A percentile compares a stretch with the other conserved stretches of the same genome.
Evolutionary conservation across 1,284 basidiomycete species (phyloP).

Genomic region (Schizophyllum commune): DNA sequence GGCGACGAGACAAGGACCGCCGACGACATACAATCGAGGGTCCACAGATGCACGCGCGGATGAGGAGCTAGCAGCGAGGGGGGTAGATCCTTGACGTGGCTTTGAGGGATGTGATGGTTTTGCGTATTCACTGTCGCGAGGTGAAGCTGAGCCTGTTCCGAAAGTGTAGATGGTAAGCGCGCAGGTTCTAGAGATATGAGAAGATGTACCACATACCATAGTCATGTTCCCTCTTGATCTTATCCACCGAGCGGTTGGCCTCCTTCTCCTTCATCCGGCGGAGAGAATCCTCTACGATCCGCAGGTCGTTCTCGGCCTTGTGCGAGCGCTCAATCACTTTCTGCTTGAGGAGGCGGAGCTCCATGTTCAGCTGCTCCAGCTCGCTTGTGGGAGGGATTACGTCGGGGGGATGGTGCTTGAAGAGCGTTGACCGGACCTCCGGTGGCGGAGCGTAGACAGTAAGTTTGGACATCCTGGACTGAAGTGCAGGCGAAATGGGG

Average conservation of each 20-base stretch:
- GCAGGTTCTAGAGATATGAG: conserved; percentile 9
- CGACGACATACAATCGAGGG: conserved; percentile 29
- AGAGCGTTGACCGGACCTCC: conserved; percentile 43
- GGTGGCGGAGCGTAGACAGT: conserved; percentile 36
- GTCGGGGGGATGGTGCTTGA: conserved; percentile 50
- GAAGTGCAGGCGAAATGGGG: neutral
- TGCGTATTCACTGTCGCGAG: conserved; percentile 2
- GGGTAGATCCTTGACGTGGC: conserved; percentile 29
- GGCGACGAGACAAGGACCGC: conserved; percentile 2
- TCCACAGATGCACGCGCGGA: conserved; percentile 33
- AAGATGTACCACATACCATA: conserved; percentile 41
- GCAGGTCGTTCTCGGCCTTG: conserved; percentile 65
- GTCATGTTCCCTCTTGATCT: conserved; percentile 61
- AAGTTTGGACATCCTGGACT: conserved; percentile 45
- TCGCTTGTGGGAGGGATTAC: conserved; percentile 65
- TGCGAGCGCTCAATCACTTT: conserved; percentile 50
- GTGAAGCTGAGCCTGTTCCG: conserved; percentile 13
- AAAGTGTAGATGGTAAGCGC: conserved; percentile 17
- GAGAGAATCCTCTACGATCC: conserved; percentile 61
- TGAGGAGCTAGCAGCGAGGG: conserved; percentile 31
- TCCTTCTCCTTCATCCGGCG: conserved; percentile 65
- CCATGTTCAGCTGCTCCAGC: conserved; percentile 54
- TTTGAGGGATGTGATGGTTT: conserved; percentile 46
- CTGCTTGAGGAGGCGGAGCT: conserved; percentile 49
- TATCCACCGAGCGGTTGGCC: conserved; percentile 62